A percentile compares a stretch with the other conserved stretches of the same genome.
phyloP scores from a whole-genome alignment of 2,329 filamentous ascomycete genomes.

The Curvularia spicifera region DNA sequence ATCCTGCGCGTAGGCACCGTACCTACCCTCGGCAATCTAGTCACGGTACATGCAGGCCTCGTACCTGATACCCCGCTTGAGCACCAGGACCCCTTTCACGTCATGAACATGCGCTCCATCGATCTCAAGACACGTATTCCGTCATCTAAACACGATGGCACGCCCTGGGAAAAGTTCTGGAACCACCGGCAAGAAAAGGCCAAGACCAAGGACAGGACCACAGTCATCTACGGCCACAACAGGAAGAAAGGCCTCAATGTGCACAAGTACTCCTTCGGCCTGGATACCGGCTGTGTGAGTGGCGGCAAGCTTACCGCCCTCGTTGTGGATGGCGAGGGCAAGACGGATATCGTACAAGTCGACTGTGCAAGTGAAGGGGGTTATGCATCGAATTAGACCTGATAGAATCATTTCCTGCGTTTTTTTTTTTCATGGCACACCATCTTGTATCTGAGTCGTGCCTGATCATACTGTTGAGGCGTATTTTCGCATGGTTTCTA shows the following conservation, averaged over 20 bases:
- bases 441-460: no score
- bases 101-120: conserved; percentile 92
- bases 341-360: conserved; percentile 47
- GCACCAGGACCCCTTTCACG: conserved; percentile 75
- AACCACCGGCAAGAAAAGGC: conserved; percentile 51
- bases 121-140: conserved; percentile 67
- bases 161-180: conserved; percentile 71
- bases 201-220: conserved; percentile 56
- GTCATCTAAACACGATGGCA: conserved; percentile 59
- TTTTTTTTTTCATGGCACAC: neutral
- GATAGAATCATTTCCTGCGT: neutral
- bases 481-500: no score
- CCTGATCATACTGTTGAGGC: no score
- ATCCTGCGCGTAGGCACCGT: conserved; percentile 75
- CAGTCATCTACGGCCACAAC: conserved; percentile 75
- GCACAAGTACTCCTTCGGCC: conserved; percentile 75
- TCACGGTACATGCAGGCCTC: conserved; percentile 85
- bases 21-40: conserved; percentile 65
- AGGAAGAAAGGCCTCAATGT: conserved; percentile 72
- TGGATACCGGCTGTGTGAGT: conserved; percentile 83
- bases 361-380: conserved; percentile 45
- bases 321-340: conserved; percentile 66
- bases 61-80: conserved; percentile 75
- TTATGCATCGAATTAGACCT: conserved; percentile 26
- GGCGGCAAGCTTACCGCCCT: conserved; percentile 79